Percentiles rank a stretch among this genome's conserved stretches.
Conservation (phyloP, 2,329 filamentous ascomycete species). For the Raffaelea ambrosiae region DNA sequence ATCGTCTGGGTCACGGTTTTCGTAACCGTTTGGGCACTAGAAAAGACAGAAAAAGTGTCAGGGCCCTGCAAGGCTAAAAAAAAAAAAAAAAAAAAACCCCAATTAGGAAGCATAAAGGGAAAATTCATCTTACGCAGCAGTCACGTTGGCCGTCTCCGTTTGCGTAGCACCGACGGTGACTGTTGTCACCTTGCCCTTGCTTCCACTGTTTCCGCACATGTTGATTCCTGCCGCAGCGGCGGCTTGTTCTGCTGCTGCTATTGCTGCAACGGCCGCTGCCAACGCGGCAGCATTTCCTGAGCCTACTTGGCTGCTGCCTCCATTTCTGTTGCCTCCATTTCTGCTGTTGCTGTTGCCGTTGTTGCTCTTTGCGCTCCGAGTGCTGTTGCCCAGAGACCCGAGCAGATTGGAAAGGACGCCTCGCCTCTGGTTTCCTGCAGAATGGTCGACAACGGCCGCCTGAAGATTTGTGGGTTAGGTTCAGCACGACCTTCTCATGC, state of each 20-base stretch:
- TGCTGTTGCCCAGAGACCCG: constrained; percentile 6
- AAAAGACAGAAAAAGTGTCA: no score
- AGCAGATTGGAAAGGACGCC: constrained; percentile 18
- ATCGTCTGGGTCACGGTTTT: constrained; percentile 4
- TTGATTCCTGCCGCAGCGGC: no score
- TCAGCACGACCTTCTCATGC: no score
- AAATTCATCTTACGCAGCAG: not conserved
- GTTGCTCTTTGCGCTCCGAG: constrained; percentile 5
- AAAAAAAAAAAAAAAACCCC: no score
- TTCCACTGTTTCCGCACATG: no score
- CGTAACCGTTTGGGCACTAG: no score
- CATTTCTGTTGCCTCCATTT: constrained; percentile 10
- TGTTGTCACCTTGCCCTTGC: constrained; percentile 17
- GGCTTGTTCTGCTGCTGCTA: no score
- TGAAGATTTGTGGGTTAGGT: no score
- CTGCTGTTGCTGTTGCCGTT: constrained; percentile 6
- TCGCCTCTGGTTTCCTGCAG: constrained; percentile 15
- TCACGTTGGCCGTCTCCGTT: not conserved
- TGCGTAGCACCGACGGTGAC: constrained; percentile 22
- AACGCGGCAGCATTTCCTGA: no score
- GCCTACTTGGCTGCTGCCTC: no score
- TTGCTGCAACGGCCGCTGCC: constrained; percentile 10
- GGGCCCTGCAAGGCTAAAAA: no score
- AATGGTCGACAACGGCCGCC: constrained; percentile 17
- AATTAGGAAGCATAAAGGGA: no score